phyloP scores from a whole-genome alignment of 2,329 filamentous ascomycete genomes.

The Mariannaea elegans region DNA sequence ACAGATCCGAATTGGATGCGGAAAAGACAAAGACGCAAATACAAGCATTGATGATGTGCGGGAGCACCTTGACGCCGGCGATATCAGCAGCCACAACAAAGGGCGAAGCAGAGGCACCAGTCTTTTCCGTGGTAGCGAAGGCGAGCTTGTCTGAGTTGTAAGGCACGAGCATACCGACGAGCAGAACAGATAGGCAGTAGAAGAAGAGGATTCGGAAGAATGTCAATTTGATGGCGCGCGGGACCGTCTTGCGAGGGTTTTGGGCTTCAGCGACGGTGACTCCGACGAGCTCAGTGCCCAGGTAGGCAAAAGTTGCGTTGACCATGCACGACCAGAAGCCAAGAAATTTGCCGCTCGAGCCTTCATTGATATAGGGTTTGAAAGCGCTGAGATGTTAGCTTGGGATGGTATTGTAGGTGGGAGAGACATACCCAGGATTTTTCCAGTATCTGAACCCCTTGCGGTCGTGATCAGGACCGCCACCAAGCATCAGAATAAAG shows the following conservation, averaged over 20 bases:
- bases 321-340: constrained; percentile 77
- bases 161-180: constrained; percentile 80
- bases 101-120: constrained; percentile 63
- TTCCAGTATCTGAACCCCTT: constrained; percentile 75
- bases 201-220: constrained; percentile 86
- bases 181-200: constrained; percentile 77
- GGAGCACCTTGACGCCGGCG: constrained; percentile 69
- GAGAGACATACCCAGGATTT: constrained; percentile 54
- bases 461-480: constrained; percentile 68
- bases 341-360: constrained; percentile 60
- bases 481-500: constrained; percentile 70
- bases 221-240: constrained; percentile 80
- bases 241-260: constrained; percentile 80
- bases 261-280: constrained; percentile 83
- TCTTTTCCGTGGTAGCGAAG: constrained; percentile 59
- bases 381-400: constrained; percentile 46
- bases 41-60: constrained; percentile 76
- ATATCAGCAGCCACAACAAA: constrained; percentile 78
- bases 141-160: constrained; percentile 70
- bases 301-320: constrained; percentile 80
- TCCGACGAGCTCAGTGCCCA: constrained; percentile 80
- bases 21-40: constrained; percentile 81
- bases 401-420: not conserved
- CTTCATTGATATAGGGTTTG: constrained; percentile 39
- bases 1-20: constrained; percentile 80